Percentiles rank a stretch among this genome's conserved stretches.
These are phyloP conservation scores for Theobroma grandiflorum DNA, from an alignment of 441 rosid species.

Conservation along the genomic window DNA sequence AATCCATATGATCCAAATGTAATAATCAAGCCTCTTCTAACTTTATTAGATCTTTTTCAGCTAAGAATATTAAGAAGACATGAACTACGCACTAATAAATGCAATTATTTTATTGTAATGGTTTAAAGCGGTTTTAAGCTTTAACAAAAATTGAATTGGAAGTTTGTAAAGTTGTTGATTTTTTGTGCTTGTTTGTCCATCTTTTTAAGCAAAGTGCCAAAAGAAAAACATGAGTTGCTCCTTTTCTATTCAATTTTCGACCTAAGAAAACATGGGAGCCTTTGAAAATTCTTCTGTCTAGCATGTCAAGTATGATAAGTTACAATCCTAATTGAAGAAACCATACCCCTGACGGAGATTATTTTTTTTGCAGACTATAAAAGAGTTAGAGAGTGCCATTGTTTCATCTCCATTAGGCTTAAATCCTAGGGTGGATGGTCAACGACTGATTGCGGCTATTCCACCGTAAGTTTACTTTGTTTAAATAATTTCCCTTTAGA, in stretches of 20 bases:
- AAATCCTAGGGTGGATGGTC: conserved; percentile 83
- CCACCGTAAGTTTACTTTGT: conserved; percentile 69
- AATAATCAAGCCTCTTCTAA: conserved; percentile 28
- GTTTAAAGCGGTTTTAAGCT: not conserved
- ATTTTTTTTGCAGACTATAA: conserved; percentile 64
- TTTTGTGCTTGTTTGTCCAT: not conserved
- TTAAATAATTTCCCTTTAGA: conserved; percentile 1
- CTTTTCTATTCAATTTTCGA: not conserved
- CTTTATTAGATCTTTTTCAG: not conserved
- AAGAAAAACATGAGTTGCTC: not conserved
- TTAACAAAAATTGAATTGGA: not conserved
- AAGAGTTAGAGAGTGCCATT: conserved; percentile 82
- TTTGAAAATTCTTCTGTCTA: not conserved
- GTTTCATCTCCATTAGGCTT: conserved; percentile 88
- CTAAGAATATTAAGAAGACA: not conserved
- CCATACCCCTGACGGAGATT: not conserved
- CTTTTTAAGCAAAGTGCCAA: not conserved
- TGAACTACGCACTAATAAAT: not conserved
- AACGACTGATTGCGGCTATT: conserved; percentile 80
- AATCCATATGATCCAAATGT: conserved; percentile 81
- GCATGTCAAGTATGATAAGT: not conserved
- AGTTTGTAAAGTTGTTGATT: not conserved
- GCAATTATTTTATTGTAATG: not conserved
- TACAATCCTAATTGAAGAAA: not conserved
- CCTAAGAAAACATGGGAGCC: not conserved